phyloP scores from a whole-genome alignment of 257 asterid genomes.

The Solanum sparsipilum region DNA sequence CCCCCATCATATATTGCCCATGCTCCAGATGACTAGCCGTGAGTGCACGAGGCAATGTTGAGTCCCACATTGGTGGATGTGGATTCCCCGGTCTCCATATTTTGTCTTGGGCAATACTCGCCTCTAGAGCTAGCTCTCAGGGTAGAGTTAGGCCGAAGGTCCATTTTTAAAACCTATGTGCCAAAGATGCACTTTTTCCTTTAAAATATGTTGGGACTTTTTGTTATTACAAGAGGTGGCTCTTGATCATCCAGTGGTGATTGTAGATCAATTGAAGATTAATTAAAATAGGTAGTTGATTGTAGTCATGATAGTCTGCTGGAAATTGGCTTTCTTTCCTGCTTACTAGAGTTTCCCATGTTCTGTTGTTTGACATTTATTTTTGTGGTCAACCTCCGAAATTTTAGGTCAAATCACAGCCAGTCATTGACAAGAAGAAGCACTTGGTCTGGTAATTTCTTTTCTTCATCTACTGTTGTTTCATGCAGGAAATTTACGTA shows the following conservation, averaged over 20 bases:
- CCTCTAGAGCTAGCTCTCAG: not conserved
- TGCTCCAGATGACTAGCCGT: not conserved
- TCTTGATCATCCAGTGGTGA: not conserved
- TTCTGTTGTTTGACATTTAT: conserved; percentile 4
- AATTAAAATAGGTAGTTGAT: not conserved
- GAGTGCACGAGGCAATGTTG: not conserved
- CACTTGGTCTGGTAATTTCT: conserved; percentile 78
- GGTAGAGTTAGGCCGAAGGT: not conserved
- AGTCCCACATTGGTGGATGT: not conserved
- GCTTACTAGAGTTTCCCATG: not conserved
- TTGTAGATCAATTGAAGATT: not conserved
- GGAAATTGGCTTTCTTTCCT: not conserved
- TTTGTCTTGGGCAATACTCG: not conserved
- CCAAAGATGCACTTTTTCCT: not conserved
- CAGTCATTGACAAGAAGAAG: conserved; percentile 72
- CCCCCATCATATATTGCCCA: not conserved
- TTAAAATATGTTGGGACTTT: not conserved
- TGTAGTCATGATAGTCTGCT: not conserved
- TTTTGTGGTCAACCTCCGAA: not conserved
- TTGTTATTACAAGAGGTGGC: not conserved
- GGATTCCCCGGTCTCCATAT: not conserved
- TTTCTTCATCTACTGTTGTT: conserved; percentile 3
- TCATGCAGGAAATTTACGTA: not conserved
- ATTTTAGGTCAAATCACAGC: conserved; percentile 75
- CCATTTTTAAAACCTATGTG: not conserved